phyloP scores from a whole-genome alignment of 164 flowering plant genomes.

The Amborella trichopoda region DNA sequence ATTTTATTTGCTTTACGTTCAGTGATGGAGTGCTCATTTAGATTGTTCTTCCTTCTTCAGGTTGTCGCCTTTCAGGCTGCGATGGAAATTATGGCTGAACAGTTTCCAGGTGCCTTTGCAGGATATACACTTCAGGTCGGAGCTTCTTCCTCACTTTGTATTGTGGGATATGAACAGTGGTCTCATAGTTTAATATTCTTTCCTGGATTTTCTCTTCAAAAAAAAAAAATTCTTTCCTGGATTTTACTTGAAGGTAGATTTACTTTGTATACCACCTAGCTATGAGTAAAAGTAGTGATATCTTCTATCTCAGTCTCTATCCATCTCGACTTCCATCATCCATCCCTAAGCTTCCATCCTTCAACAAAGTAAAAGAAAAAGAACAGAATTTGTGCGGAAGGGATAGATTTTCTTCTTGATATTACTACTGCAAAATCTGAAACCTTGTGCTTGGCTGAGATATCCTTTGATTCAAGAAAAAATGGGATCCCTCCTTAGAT shows the following conservation, averaged over 20 bases:
- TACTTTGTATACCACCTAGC: neutral
- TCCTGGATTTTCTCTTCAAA: neutral
- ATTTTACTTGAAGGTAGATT: neutral
- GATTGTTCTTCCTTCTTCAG: slow-evolving; percentile 27
- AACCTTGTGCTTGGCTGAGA: too few species aligned
- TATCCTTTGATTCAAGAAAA: too few species aligned
- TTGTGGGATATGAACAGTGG: neutral
- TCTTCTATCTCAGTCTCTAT: too few species aligned
- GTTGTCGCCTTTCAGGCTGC: slow-evolving; percentile 96
- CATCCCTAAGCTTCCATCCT: too few species aligned
- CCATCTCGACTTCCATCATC: too few species aligned
- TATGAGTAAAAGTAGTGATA: neutral
- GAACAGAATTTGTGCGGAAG: too few species aligned
- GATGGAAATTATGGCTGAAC: slow-evolving; percentile 90
- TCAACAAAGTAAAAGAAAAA: too few species aligned
- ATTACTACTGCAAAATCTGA: too few species aligned
- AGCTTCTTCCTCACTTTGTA: slow-evolving; percentile 1
- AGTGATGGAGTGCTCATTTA: too few species aligned
- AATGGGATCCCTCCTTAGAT: too few species aligned
- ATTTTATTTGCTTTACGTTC: neutral
- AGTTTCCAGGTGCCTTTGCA: slow-evolving; percentile 91
- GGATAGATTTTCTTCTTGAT: too few species aligned
- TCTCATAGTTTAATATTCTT: neutral
- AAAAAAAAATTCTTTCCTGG: neutral
- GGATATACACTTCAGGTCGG: slow-evolving; percentile 72